Base-by-base conservation (phyloP, 192 early-diverging fungal genomes). In the Coemansia sp. region DNA sequence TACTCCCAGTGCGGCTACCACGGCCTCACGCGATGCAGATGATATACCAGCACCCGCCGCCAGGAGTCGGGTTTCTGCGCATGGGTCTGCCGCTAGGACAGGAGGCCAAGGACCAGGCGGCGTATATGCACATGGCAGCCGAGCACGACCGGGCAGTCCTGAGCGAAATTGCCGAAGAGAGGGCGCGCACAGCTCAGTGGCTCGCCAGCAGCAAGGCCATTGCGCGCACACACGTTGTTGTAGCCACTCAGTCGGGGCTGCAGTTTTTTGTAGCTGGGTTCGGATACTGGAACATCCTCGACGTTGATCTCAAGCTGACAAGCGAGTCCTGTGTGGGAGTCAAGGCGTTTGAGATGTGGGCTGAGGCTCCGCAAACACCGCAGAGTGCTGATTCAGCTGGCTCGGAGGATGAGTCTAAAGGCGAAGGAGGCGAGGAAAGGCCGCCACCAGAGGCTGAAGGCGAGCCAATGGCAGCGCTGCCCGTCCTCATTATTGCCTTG, bases 251-350 rank as follows among this genome's bases (percentile, higher is more conserved):
- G 65, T 52, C 64, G 35, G 67, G 68, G 14, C 58, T 82, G 36
- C 71, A 65, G 64, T 76, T 82, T 50, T 76, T 82, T 11, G 48
- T 82, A 20, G 73, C 79, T 12, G 79, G 79, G 10, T 82, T 82
- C 59, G 79, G 79, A 12, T 82, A 76, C 65, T 82, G 79, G 79
- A 82, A 76, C 64, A 62, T 76, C 26, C 67, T 82, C 37, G 79
- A 82, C 42, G 65, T 82, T 31, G 45, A 73, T 34, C 61, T 82
- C 45, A 37, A 64, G 23, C 68, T 82, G 41, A 35, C 25, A n/a
- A 62, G 66, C 65, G 79, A 82, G 66, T 59, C 79, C 0, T 82
- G 79, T 43, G 74, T 73, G 9, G 79, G 74, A 28, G 74, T 82
- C 53, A 82, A 82, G 68, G 79, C 70, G 28, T 82, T 82, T 68